Conservation (phyloP, 345 rosid genomes). For the Brassica rapa region DNA sequence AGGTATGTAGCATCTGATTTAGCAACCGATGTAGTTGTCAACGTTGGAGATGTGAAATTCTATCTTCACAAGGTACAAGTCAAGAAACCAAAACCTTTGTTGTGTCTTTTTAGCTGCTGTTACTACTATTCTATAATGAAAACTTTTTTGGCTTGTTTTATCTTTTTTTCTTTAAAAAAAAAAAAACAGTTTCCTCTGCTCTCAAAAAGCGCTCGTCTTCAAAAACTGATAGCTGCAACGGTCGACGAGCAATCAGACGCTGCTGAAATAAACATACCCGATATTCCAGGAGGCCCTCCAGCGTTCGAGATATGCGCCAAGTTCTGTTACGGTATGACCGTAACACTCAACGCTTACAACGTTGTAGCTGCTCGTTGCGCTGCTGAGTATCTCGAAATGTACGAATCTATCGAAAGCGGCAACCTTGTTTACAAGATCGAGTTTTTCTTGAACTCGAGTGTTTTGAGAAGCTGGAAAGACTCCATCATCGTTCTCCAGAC, state of each 20-base stretch:
- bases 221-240: constrained; percentile 56
- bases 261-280: constrained; percentile 65
- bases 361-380: constrained; percentile 85
- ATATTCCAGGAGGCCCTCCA: constrained; percentile 85
- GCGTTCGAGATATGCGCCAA: constrained; percentile 87
- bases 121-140: constrained; percentile 5
- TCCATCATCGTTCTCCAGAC: constrained; percentile 68
- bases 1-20: constrained; percentile 72
- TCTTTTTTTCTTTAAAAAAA: too few relatives aligned
- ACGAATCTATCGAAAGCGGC: constrained; percentile 59
- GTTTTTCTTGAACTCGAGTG: constrained; percentile 69
- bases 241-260: constrained; percentile 38
- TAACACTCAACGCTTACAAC: constrained; percentile 88
- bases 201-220: constrained; percentile 65
- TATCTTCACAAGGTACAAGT: constrained; percentile 67
- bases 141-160: neutral
- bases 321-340: constrained; percentile 89
- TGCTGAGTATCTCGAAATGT: constrained; percentile 77
- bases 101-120: constrained; percentile 1
- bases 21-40: constrained; percentile 59
- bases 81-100: neutral
- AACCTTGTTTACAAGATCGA: constrained; percentile 75
- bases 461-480: constrained; percentile 77
- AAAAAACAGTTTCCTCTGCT: constrained; percentile 74
- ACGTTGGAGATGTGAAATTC: constrained; percentile 59